Evolutionary conservation across 768 basidiomycete species (phyloP), one percentile per base, ranked within the genome.

Genomic region (Boletus subcaerulescens): DNA sequence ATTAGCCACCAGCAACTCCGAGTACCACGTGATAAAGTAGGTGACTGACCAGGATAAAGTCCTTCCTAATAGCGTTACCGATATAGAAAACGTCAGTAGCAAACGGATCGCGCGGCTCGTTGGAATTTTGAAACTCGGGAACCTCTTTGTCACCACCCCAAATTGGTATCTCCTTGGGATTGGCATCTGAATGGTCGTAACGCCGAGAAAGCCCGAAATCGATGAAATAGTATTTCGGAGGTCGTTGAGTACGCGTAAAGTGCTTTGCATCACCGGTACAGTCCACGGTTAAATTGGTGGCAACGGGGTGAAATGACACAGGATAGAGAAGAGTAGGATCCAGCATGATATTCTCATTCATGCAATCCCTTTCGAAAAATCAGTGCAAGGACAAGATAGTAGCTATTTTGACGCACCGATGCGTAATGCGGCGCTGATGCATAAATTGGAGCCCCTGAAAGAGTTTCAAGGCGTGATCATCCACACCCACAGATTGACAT

Each of bases 311-410:
- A 18, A 45, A 45, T 5, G 29, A 29, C 17, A 13, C n/a, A 2
- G 44, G 29, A 31, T 45, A 45, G 26, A 45, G n/a, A n/a, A 6
- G 11, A 12, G 17, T 18, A 18, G 53, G 56, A 44, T 63, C 66
- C 52, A 69, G 55, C 68, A 66, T 66, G 15, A 70, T 58, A 36
- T 68, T 70, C 14, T 12, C 9, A 11, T 36, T 40, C 39, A 50
- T 47, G 48, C 62, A 61, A 29, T 69, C 67, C 3, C 67, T 69
- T 7, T 31, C 26, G 26, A 13, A 40, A 46, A 22, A 14, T 33
- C 2, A 18, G 17, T n/a, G 12, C n/a, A 5, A 6, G n/a, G 13
- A 3, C 44, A 18, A 31, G 29, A 18, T 14, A 10, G 6, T 31
- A n/a, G 15, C 29, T 12, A 17, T 2, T 9, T n/a, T 1, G 0